Base-by-base conservation (phyloP, 768 basidiomycete species). In the Xerocomus brunneocitrinus region DNA sequence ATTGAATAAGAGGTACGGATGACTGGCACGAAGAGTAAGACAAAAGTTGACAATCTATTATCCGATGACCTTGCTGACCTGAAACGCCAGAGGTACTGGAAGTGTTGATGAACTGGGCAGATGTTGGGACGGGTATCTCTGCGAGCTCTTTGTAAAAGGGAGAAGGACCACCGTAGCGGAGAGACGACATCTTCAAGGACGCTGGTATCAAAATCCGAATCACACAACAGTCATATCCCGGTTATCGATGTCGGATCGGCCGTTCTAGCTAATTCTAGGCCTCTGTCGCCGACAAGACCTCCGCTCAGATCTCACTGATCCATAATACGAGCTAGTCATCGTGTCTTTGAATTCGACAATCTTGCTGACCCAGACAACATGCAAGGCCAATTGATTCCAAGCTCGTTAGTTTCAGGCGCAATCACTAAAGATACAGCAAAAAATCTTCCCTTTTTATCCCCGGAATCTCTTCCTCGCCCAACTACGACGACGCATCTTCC, bases 1-100 rank as follows among this genome's bases (percentile, higher is more conserved):
- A 76, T 67, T 1, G 76, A 73, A 52, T 76, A 81, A 0, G 71
- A 67, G 22, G 81, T 59, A 27, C 79, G 75, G 32, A 80, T 61
- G 8, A 68, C 79, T 77, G 46, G 19, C 32, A 10, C 5, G 19
- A 4, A 30, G 6, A 9, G 30, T n/a, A 22, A 25, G 34, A 22
- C 12, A 14, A 13, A 8, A 24, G 7, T 1, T 3, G 34, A 28
- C 12, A 8, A 16, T 16, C 7, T 35, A 34, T 34, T 13, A 34
- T 34, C 32, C 12, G 19, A 41, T n/a, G 22, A 43, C 12, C 48
- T 16, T 5, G 31, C 59, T 41, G 43, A 63, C 65, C 57, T 54
- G 67, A 53, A 25, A 51, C 28, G 12, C 36, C 46, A 14, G 60
- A 51, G 49, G 59, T 45, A 30, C n/a, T 14, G 22, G 62, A 50